Percentiles rank a stretch among this genome's conserved stretches.
These are phyloP conservation scores for Euphorbia tirucalli DNA, from an alignment of 345 rosid species.

Conservation along the genomic window DNA sequence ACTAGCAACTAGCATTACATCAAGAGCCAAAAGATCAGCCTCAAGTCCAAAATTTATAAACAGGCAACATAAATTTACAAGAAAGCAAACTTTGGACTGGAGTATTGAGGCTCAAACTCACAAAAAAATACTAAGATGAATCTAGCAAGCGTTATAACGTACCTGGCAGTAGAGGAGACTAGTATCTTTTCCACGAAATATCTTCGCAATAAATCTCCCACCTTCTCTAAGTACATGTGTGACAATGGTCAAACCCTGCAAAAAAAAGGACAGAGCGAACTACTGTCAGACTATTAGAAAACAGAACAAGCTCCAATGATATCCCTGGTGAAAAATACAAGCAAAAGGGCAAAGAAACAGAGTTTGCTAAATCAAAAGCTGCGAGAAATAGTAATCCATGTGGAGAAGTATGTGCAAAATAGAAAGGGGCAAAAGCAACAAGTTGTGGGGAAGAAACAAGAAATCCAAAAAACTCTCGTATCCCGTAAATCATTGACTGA, in stretches of 20 bases:
- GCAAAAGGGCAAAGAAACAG: not conserved
- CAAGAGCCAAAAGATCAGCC: not conserved
- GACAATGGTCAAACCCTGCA: conserved; percentile 89
- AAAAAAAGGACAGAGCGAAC: conserved; percentile 1
- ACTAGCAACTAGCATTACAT: not conserved
- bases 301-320: not conserved
- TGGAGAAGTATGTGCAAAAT: not conserved
- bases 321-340: not conserved
- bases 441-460: not conserved
- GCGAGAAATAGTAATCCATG: not conserved
- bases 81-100: not conserved
- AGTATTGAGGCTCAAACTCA: not conserved
- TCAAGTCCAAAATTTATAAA: not conserved
- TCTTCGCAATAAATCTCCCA: conserved; percentile 88
- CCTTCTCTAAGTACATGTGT: conserved; percentile 85
- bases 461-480: not conserved
- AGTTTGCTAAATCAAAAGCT: not conserved
- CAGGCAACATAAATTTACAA: not conserved
- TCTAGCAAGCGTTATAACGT: too few species aligned
- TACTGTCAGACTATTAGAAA: conserved; percentile 2
- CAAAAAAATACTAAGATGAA: not conserved
- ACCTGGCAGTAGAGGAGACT: conserved; percentile 95
- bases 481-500: not conserved
- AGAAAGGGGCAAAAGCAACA: not conserved
- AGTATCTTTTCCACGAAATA: conserved; percentile 99